Percentiles rank a stretch among this genome's conserved stretches.
Evolutionary conservation across 495 filamentous ascomycete genomes (phyloP).

Genomic region (Penicillium egyptiacum): DNA sequence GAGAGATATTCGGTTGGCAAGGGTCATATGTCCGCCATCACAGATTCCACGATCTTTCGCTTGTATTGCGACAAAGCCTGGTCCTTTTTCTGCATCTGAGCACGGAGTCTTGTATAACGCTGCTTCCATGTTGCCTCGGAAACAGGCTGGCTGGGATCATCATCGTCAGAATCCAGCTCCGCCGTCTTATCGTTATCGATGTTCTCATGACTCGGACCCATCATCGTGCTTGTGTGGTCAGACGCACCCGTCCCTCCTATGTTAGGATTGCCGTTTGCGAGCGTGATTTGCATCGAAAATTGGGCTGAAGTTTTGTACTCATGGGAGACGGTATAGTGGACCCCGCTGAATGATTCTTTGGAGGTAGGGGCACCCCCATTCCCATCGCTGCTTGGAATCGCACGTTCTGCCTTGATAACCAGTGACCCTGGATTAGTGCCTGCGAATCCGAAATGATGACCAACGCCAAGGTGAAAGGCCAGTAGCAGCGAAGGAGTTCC

Average conservation of each 20-base stretch:
- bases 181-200: conserved; percentile 23
- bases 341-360: not conserved
- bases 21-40: conserved; percentile 51
- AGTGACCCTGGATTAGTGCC: conserved; percentile 26
- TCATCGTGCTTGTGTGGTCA: conserved; percentile 11
- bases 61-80: conserved; percentile 50
- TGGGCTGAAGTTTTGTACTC: conserved; percentile 33
- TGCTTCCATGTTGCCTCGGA: conserved; percentile 46
- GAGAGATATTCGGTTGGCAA: not conserved
- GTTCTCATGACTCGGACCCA: conserved; percentile 18
- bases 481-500: conserved; percentile 24
- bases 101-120: conserved; percentile 46
- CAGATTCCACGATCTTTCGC: conserved; percentile 56
- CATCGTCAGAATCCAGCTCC: conserved; percentile 38
- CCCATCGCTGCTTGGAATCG: not conserved
- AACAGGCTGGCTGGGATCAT: conserved; percentile 22
- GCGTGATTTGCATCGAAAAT: conserved; percentile 34
- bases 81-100: conserved; percentile 53
- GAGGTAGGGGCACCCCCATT: not conserved
- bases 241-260: conserved; percentile 8
- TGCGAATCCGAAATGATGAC: conserved; percentile 38
- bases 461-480: conserved; percentile 42
- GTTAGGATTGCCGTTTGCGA: conserved; percentile 29
- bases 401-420: conserved; percentile 25
- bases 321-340: conserved; percentile 31